phyloP scores from a whole-genome alignment of 2,329 filamentous ascomycete species.

The Apiospora phragmitis region DNA sequence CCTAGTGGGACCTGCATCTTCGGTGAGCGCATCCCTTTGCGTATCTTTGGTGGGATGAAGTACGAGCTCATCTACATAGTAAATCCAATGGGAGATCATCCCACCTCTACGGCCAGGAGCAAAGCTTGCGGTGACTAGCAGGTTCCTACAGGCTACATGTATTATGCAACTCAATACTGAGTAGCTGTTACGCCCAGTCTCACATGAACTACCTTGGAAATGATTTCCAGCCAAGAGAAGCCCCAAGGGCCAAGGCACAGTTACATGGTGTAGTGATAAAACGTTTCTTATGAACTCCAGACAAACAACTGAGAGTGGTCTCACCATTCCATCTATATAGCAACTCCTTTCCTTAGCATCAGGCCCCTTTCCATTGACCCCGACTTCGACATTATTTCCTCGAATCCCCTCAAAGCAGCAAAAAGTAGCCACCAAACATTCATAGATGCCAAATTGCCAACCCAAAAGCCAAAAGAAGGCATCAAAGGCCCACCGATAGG shows the following conservation, averaged over 20 bases:
- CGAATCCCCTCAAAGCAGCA: neutral
- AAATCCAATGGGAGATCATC: no score
- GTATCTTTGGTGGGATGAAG: constrained; percentile 49
- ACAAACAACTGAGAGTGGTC: neutral
- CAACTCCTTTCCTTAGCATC: neutral
- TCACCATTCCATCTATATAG: neutral
- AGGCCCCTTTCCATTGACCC: neutral
- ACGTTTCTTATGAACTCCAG: neutral
- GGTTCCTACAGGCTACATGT: no score
- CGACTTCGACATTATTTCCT: neutral
- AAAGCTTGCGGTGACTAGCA: no score
- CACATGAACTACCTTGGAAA: neutral
- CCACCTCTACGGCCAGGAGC: no score
- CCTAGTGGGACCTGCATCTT: no score
- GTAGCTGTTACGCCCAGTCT: no score
- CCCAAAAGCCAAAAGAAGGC: no score
- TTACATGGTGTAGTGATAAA: no score
- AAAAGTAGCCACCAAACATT: no score
- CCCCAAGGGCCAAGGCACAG: neutral
- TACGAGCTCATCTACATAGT: constrained; percentile 20
- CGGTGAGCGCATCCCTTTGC: constrained; percentile 26
- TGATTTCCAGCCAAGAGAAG: neutral
- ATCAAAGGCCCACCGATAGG: neutral
- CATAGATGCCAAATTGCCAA: neutral
- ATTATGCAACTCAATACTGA: no score